A percentile compares a stretch with the other conserved stretches of the same genome.
These are phyloP conservation scores for Ganoderma multipileum DNA, from an alignment of 1,284 basidiomycete species.

Conservation along the genomic window DNA sequence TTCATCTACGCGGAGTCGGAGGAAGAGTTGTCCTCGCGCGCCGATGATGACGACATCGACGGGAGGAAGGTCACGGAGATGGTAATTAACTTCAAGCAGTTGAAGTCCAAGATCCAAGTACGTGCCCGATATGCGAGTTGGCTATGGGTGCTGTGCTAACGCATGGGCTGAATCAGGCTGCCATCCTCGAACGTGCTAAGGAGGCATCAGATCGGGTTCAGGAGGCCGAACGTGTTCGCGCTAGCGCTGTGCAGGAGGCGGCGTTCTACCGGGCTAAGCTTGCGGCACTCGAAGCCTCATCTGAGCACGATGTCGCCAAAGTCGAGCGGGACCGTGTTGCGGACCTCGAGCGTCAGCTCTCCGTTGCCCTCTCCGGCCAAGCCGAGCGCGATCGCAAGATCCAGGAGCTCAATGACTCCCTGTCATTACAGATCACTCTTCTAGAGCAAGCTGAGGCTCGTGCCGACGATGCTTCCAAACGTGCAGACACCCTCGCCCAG, in stretches of 20 bases:
- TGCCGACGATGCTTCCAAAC: conserved; percentile 80
- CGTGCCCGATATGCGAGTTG: conserved; percentile 35
- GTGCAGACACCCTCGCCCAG: conserved; percentile 86
- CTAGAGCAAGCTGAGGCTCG: conserved; percentile 84
- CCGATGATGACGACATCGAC: conserved; percentile 43
- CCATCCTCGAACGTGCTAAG: conserved; percentile 78
- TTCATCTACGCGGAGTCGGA: conserved; percentile 69
- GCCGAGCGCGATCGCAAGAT: conserved; percentile 74
- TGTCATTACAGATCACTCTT: conserved; percentile 80
- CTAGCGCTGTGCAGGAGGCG: conserved; percentile 90
- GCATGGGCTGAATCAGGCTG: conserved; percentile 51
- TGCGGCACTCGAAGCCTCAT: conserved; percentile 81
- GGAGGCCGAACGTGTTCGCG: conserved; percentile 83
- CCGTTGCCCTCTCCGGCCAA: conserved; percentile 71
- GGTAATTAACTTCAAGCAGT: conserved; percentile 87
- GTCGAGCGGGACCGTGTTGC: conserved; percentile 83
- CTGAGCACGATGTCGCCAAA: conserved; percentile 63
- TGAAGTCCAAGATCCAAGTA: conserved; percentile 90
- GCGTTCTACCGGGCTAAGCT: conserved; percentile 97
- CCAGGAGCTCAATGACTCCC: conserved; percentile 74
- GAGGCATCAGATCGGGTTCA: conserved; percentile 79
- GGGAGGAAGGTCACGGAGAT: conserved; percentile 69
- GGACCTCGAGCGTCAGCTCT: conserved; percentile 84
- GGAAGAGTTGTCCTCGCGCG: conserved; percentile 48
- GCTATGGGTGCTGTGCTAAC: conserved; percentile 8